phyloP scores from a whole-genome alignment of 352 stramenopile genomes.

The Globisporangium okanoganense region DNA sequence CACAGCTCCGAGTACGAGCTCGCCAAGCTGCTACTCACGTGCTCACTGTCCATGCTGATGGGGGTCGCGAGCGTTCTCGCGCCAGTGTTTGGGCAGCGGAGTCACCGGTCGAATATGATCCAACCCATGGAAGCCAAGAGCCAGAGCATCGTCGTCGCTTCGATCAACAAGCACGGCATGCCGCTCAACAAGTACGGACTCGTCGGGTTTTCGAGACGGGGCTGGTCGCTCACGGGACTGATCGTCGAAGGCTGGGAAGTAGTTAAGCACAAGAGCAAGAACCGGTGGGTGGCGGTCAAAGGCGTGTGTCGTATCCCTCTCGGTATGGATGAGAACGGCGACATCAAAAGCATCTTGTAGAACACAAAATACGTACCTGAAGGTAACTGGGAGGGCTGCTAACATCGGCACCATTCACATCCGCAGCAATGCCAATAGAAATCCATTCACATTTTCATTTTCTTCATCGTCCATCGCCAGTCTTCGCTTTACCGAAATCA shows the following conservation, averaged over 20 bases:
- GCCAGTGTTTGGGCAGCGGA: slow-evolving; percentile 1
- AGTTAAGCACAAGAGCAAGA: slow-evolving; percentile 13
- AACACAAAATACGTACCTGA: background rate
- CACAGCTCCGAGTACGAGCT: slow-evolving; percentile 24
- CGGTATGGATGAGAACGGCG: slow-evolving; percentile 3
- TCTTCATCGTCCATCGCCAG: background rate
- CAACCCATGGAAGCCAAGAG: slow-evolving; percentile 11
- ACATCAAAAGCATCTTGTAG: slow-evolving; percentile 13
- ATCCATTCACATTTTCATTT: background rate
- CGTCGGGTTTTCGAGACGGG: slow-evolving; percentile 21
- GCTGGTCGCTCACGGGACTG: slow-evolving; percentile 26
- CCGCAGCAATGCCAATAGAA: background rate
- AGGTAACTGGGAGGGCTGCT: background rate
- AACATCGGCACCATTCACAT: too few species aligned
- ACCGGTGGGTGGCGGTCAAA: slow-evolving; percentile 11
- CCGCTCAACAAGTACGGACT: slow-evolving; percentile 26
- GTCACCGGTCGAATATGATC: background rate
- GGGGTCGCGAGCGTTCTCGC: slow-evolving; percentile 8
- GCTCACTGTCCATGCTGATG: slow-evolving; percentile 3
- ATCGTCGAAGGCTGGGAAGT: slow-evolving; percentile 32
- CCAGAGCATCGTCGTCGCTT: slow-evolving; percentile 20
- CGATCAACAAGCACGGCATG: slow-evolving; percentile 22
- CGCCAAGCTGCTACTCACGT: slow-evolving; percentile 22
- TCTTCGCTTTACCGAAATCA: background rate
- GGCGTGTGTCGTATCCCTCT: slow-evolving; percentile 15